phyloP scores from a whole-genome alignment of 352 stramenopile species.

The Plasmopara halstedii region DNA sequence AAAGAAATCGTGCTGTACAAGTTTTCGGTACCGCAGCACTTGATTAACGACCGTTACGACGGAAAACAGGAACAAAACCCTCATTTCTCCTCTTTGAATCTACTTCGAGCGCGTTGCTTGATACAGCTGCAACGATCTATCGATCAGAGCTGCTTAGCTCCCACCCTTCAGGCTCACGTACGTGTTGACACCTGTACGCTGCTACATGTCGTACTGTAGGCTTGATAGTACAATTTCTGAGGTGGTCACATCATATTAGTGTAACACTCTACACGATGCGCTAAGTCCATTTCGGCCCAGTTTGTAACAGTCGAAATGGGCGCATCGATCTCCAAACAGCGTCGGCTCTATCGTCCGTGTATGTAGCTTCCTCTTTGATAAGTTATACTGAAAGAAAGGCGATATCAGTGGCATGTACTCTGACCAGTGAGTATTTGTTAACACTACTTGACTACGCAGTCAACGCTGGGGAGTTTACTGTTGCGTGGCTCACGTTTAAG shows the following conservation, averaged over 20 bases:
- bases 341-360: slow-evolving; percentile 48
- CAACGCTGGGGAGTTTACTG: slow-evolving; percentile 65
- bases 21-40: slow-evolving; percentile 44
- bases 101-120: slow-evolving; percentile 9
- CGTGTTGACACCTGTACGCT: slow-evolving; percentile 16
- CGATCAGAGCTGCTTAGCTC: neutral
- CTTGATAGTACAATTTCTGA: neutral
- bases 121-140: slow-evolving; percentile 12
- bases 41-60: slow-evolving; percentile 14
- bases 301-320: slow-evolving; percentile 36
- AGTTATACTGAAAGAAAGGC: too few relatives aligned
- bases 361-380: slow-evolving; percentile 14
- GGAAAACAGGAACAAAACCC: neutral
- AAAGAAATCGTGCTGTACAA: slow-evolving; percentile 27
- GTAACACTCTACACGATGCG: slow-evolving; percentile 4
- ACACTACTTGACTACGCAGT: slow-evolving; percentile 32
- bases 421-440: neutral
- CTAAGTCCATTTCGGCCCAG: slow-evolving; percentile 7
- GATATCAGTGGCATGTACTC: neutral
- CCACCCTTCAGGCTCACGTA: slow-evolving; percentile 6
- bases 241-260: slow-evolving; percentile 6
- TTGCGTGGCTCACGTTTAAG: slow-evolving; percentile 85
- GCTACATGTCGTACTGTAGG: slow-evolving; percentile 31
- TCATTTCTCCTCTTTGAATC: slow-evolving; percentile 1
- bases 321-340: slow-evolving; percentile 34